A percentile compares a stretch with the other conserved stretches of the same genome.
Evolutionary conservation across 345 rosid genomes (phyloP).

Genomic region (Citrus sp.): DNA sequence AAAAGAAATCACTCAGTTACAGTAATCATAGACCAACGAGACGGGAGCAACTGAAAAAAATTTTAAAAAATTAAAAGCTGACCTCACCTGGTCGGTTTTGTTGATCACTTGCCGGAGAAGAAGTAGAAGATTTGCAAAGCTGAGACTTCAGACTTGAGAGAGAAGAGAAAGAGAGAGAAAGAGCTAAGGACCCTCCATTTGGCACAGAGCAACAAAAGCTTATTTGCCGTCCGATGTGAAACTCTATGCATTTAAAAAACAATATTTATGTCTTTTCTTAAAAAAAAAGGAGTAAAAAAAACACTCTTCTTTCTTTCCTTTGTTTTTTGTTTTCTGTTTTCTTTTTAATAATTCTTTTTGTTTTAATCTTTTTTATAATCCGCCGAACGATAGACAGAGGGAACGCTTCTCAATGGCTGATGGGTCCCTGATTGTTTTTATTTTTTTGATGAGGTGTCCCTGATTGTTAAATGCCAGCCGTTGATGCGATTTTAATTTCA

Average conservation of each 20-base stretch:
- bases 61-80: no score
- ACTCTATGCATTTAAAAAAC: slow-evolving; percentile 45
- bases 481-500: neutral
- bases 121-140: slow-evolving; percentile 11
- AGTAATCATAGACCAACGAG: no score
- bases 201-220: slow-evolving; percentile 34
- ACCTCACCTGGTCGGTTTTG: slow-evolving; percentile 13
- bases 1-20: neutral
- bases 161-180: slow-evolving; percentile 13
- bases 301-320: neutral
- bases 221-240: slow-evolving; percentile 47
- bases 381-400: no score
- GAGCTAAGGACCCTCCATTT: slow-evolving; percentile 53
- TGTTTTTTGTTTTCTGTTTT: neutral
- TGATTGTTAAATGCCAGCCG: slow-evolving; percentile 1
- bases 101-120: slow-evolving; percentile 22
- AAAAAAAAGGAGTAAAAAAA: neutral
- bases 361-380: neutral
- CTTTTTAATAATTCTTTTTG: neutral
- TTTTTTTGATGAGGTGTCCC: neutral
- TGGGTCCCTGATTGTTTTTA: no score
- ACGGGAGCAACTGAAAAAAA: no score
- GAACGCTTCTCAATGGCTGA: no score
- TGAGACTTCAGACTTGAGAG: neutral
- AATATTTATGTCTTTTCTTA: slow-evolving; percentile 14